A percentile compares a stretch with the other conserved stretches of the same genome.
Conservation (phyloP, 345 rosid species). For the Bruguiera gymnorhiza region DNA sequence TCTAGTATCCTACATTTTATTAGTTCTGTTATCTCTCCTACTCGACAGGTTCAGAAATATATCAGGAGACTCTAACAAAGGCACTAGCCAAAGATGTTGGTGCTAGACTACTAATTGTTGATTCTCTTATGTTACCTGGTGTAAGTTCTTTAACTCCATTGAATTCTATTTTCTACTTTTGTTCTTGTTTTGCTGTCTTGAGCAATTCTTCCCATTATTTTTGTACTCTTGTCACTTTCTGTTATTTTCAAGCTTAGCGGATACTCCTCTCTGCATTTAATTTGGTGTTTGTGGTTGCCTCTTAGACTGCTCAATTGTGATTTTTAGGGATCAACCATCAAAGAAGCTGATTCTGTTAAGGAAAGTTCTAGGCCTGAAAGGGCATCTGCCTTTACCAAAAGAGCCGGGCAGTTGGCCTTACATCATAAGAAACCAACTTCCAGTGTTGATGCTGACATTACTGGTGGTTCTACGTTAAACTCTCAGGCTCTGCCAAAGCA, state of each 20-base stretch:
- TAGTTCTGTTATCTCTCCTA: no score
- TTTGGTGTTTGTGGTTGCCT: not conserved
- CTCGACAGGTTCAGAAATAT: constrained; percentile 83
- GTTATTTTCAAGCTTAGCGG: no score
- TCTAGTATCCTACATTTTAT: not conserved
- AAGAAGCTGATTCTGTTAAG: constrained; percentile 62
- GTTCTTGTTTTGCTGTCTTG: not conserved
- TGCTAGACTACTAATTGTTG: constrained; percentile 76
- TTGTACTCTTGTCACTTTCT: not conserved
- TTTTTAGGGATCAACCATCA: constrained; percentile 62
- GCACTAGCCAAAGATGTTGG: constrained; percentile 85
- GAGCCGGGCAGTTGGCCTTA: constrained; percentile 53
- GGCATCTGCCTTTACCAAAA: constrained; percentile 56
- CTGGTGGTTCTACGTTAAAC: constrained; percentile 72
- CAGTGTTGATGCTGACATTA: constrained; percentile 90
- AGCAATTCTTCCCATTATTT: not conserved
- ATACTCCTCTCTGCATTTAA: no score
- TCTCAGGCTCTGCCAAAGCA: constrained; percentile 78
- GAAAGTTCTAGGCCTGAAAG: constrained; percentile 75
- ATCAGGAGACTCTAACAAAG: constrained; percentile 85
- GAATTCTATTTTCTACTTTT: constrained; percentile 1
- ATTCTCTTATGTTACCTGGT: constrained; percentile 88
- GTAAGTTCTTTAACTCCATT: constrained; percentile 43
- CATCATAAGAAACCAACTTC: constrained; percentile 84
- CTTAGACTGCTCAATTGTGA: constrained; percentile 17